A percentile compares a stretch with the other conserved stretches of the same genome.
phyloP scores from a whole-genome alignment of 805 yeast species.

The Lipomyces mesembrius region DNA sequence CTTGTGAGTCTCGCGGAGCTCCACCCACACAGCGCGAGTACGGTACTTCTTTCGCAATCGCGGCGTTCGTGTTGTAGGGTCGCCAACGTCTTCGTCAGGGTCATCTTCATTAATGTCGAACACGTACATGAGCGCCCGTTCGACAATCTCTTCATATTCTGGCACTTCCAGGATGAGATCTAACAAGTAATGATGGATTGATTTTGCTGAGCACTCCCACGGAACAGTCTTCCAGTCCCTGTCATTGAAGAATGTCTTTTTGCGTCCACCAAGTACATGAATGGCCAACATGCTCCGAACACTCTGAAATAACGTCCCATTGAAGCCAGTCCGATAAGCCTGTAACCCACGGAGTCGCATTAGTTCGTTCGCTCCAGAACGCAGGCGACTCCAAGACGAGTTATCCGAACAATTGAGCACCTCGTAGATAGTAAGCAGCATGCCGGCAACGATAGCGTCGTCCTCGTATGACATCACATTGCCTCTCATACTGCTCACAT shows the following conservation, averaged over 20 bases:
- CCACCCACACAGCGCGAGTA: slow-evolving; percentile 9
- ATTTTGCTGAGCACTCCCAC: slow-evolving; percentile 5
- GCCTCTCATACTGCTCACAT: slow-evolving; percentile 15
- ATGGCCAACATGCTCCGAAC: slow-evolving; percentile 18
- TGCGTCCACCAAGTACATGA: slow-evolving; percentile 14
- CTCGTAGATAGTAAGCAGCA: slow-evolving; percentile 27
- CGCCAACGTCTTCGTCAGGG: not conserved
- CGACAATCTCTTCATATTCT: slow-evolving; percentile 7
- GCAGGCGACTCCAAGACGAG: slow-evolving; percentile 19
- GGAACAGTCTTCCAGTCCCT: slow-evolving; percentile 28
- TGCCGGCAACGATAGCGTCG: slow-evolving; percentile 21
- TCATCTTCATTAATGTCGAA: not conserved
- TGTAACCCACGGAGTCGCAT: slow-evolving; percentile 26
- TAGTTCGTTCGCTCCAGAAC: slow-evolving; percentile 23
- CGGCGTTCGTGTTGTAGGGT: not conserved
- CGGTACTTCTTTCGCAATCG: slow-evolving; percentile 11
- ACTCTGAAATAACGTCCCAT: slow-evolving; percentile 16
- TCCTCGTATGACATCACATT: slow-evolving; percentile 23
- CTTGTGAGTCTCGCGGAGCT: slow-evolving; percentile 4
- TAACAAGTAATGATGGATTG: slow-evolving; percentile 11
- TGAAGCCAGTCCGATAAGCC: slow-evolving; percentile 18
- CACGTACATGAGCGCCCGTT: slow-evolving; percentile 6
- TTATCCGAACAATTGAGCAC: not conserved
- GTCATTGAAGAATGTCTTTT: slow-evolving; percentile 19
- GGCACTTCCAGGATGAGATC: slow-evolving; percentile 28